phyloP scores from a whole-genome alignment of 1,139 yeast species.

The Pichia sp. region DNA sequence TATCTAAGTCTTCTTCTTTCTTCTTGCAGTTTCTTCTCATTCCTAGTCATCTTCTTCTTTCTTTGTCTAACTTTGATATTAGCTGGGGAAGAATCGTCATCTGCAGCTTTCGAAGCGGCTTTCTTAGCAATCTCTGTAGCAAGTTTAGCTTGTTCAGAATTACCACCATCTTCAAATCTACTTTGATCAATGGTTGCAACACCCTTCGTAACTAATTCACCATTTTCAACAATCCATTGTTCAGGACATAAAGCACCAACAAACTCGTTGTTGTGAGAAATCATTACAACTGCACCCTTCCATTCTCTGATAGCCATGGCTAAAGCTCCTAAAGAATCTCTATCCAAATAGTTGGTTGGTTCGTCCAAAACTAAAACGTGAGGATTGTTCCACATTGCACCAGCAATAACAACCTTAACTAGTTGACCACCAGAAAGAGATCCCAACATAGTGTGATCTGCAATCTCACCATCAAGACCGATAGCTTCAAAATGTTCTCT shows the following conservation, averaged over 20 bases:
- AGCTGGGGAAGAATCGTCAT: slow-evolving; percentile 84
- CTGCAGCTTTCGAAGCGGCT: slow-evolving; percentile 41
- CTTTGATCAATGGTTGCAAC: slow-evolving; percentile 63
- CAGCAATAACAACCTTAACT: slow-evolving; percentile 97
- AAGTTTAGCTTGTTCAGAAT: slow-evolving; percentile 32
- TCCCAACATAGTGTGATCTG: slow-evolving; percentile 96
- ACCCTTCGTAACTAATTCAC: slow-evolving; percentile 80
- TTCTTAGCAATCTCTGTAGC: slow-evolving; percentile 37
- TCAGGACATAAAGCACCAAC: slow-evolving; percentile 98
- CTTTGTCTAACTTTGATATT: slow-evolving; percentile 78
- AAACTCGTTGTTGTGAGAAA: slow-evolving; percentile 94
- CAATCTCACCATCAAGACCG: slow-evolving; percentile 96
- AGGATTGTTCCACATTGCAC: slow-evolving; percentile 99
- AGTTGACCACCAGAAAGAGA: slow-evolving; percentile 96
- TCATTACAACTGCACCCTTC: slow-evolving; percentile 98
- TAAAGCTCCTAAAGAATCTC: slow-evolving; percentile 95
- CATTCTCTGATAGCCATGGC: slow-evolving; percentile 97
- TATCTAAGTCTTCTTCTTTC: slow-evolving; percentile 93
- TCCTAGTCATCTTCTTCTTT: slow-evolving; percentile 95
- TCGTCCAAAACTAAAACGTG: slow-evolving; percentile 94
- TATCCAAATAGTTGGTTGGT: slow-evolving; percentile 96
- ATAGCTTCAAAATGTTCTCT: slow-evolving; percentile 96
- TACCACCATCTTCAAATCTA: slow-evolving; percentile 70
- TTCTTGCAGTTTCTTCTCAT: slow-evolving; percentile 84
- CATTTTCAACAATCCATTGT: slow-evolving; percentile 96